These are phyloP conservation scores for Rutstroemia sp. DNA, from an alignment of 2,329 filamentous ascomycete species.

Conservation along the genomic window DNA sequence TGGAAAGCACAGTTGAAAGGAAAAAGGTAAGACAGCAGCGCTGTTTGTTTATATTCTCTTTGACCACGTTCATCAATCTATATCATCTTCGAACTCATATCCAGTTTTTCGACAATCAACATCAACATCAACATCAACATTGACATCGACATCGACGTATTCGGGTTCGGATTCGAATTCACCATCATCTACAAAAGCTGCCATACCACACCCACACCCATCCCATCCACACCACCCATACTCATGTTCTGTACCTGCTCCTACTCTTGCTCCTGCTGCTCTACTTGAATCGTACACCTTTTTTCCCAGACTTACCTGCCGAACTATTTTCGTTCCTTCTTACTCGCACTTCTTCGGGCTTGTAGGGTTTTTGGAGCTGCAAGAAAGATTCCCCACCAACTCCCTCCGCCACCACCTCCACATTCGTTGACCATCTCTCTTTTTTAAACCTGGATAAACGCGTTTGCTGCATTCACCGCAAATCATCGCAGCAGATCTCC, in stretches of 20 bases:
- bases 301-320: not conserved
- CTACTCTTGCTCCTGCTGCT: no score
- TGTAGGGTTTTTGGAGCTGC: not conserved
- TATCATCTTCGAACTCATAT: not conserved
- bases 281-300: no score
- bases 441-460: not conserved
- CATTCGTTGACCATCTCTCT: slow-evolving; percentile 2
- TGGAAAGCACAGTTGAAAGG: not conserved
- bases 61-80: not conserved
- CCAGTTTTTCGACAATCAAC: not conserved
- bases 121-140: not conserved
- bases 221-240: no score
- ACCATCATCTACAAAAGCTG: not conserved
- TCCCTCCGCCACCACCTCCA: slow-evolving; percentile 8
- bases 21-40: not conserved
- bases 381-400: slow-evolving; percentile 7
- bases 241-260: no score
- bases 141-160: not conserved
- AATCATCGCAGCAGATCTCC: not conserved
- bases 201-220: no score
- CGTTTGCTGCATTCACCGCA: slow-evolving; percentile 3
- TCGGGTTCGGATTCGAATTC: not conserved
- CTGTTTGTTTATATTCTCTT: not conserved
- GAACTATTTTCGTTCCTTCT: not conserved
- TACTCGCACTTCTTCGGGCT: not conserved